phyloP scores from a whole-genome alignment of 495 filamentous ascomycete genomes.

The Aspergillus nidulans region DNA sequence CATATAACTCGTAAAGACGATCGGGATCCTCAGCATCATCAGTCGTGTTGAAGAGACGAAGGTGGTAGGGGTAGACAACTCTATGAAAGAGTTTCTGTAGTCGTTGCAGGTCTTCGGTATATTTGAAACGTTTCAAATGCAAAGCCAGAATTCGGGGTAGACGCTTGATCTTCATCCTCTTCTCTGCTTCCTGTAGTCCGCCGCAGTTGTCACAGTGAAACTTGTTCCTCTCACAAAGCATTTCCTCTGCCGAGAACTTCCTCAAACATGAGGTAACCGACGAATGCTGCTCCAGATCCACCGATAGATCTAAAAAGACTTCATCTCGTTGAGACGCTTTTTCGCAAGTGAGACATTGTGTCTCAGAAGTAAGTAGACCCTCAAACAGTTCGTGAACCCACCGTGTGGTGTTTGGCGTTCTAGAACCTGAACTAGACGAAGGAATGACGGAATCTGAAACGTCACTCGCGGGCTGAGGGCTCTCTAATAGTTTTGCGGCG shows the following conservation, averaged over 20 bases:
- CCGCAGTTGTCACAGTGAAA: slow-evolving; percentile 98
- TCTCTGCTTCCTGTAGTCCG: slow-evolving; percentile 94
- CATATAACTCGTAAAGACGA: slow-evolving; percentile 92
- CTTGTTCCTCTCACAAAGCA: slow-evolving; percentile 97
- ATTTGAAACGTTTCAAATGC: slow-evolving; percentile 96
- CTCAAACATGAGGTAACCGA: slow-evolving; percentile 93
- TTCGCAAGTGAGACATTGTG: slow-evolving; percentile 93
- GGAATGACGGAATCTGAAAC: slow-evolving; percentile 40
- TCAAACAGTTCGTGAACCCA: slow-evolving; percentile 99
- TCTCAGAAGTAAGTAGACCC: slow-evolving; percentile 90
- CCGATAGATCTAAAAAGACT: slow-evolving; percentile 90
- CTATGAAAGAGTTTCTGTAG: slow-evolving; percentile 96
- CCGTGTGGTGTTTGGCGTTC: slow-evolving; percentile 55
- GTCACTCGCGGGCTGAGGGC: slow-evolving; percentile 31
- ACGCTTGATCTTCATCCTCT: slow-evolving; percentile 98
- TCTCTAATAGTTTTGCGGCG: slow-evolving; percentile 45
- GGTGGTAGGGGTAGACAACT: slow-evolving; percentile 93
- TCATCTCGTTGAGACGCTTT: slow-evolving; percentile 94
- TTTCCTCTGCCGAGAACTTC: slow-evolving; percentile 96
- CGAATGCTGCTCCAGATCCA: slow-evolving; percentile 91
- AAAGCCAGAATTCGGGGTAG: slow-evolving; percentile 86
- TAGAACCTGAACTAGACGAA: slow-evolving; percentile 42
- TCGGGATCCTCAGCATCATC: slow-evolving; percentile 96
- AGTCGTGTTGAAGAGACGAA: slow-evolving; percentile 96
- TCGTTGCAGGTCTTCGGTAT: slow-evolving; percentile 88